A percentile compares a stretch with the other conserved stretches of the same genome.
Conservation (phyloP, 768 basidiomycete genomes). For the Phanerochaete sordida region DNA sequence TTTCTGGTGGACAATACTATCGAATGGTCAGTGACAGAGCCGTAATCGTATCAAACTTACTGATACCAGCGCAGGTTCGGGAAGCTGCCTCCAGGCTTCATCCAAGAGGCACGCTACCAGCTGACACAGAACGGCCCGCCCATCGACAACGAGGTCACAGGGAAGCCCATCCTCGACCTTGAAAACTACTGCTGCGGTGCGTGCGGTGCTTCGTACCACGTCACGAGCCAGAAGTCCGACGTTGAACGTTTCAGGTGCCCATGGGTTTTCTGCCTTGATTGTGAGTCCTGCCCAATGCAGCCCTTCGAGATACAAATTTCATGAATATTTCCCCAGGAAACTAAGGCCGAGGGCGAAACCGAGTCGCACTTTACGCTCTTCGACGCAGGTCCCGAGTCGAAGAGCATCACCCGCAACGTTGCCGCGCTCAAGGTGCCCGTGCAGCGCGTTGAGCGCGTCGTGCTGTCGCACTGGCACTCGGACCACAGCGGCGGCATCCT, state of each 20-base stretch:
- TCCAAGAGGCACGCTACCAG: slow-evolving; percentile 66
- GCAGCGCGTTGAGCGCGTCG: slow-evolving; percentile 53
- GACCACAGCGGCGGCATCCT: slow-evolving; percentile 52
- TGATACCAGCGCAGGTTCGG: slow-evolving; percentile 60
- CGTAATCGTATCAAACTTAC: neutral
- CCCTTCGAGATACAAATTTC: neutral
- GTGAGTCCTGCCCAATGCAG: slow-evolving; percentile 49
- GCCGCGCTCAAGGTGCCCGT: slow-evolving; percentile 54
- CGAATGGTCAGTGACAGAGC: slow-evolving; percentile 59
- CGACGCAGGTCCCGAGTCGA: slow-evolving; percentile 80
- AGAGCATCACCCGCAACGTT: slow-evolving; percentile 68
- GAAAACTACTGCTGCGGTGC: slow-evolving; percentile 69
- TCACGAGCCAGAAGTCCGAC: too few relatives aligned
- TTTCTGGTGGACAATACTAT: slow-evolving; percentile 77
- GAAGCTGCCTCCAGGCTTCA: slow-evolving; percentile 73
- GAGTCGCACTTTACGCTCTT: slow-evolving; percentile 60
- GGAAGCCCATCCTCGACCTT: slow-evolving; percentile 66
- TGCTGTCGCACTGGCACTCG: slow-evolving; percentile 72
- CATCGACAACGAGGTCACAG: slow-evolving; percentile 38
- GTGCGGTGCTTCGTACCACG: slow-evolving; percentile 24
- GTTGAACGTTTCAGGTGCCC: slow-evolving; percentile 50
- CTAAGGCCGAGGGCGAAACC: slow-evolving; percentile 40
- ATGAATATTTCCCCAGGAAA: slow-evolving; percentile 47
- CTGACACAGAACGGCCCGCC: slow-evolving; percentile 45
- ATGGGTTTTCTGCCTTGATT: slow-evolving; percentile 81